Conservation (phyloP, 768 basidiomycete genomes). For the Dioszegia aurantiaca region DNA sequence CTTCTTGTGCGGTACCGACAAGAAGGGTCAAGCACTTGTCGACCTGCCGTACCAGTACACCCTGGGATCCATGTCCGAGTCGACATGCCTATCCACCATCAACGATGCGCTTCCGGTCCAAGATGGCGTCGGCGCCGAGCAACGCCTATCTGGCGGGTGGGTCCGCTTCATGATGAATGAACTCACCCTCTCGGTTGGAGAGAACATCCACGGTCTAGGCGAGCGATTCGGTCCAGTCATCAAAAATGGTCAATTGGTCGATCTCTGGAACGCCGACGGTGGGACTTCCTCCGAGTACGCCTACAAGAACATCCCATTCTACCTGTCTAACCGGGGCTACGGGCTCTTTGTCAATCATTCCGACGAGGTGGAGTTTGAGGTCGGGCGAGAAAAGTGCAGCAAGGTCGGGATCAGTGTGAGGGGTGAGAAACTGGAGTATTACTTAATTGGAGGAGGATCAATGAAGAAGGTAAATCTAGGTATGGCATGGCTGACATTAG, state of each 20-base stretch:
- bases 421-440: conserved; percentile 66
- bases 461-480: conserved; percentile 60
- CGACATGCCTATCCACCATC: conserved; percentile 61
- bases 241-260: conserved; percentile 64
- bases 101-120: conserved; percentile 23
- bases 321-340: conserved; percentile 58
- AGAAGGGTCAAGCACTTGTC: conserved; percentile 42
- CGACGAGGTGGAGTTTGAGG: conserved; percentile 66
- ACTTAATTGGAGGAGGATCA: conserved; percentile 67
- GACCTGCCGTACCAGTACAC: conserved; percentile 48
- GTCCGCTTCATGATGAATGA: conserved; percentile 51
- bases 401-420: conserved; percentile 61
- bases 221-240: conserved; percentile 73
- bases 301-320: conserved; percentile 52
- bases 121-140: conserved; percentile 54
- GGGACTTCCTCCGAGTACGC: conserved; percentile 58
- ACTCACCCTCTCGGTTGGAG: conserved; percentile 67
- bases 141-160: conserved; percentile 15
- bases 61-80: conserved; percentile 54
- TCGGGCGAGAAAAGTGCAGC: conserved; percentile 54
- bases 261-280: conserved; percentile 72
- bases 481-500: conserved; percentile 17
- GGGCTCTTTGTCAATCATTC: conserved; percentile 74
- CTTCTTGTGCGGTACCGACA: conserved; percentile 22
- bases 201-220: conserved; percentile 70